Evolutionary conservation across 2,329 filamentous ascomycete genomes (phyloP).

Genomic region (Pseudogymnoascus pannorum): DNA sequence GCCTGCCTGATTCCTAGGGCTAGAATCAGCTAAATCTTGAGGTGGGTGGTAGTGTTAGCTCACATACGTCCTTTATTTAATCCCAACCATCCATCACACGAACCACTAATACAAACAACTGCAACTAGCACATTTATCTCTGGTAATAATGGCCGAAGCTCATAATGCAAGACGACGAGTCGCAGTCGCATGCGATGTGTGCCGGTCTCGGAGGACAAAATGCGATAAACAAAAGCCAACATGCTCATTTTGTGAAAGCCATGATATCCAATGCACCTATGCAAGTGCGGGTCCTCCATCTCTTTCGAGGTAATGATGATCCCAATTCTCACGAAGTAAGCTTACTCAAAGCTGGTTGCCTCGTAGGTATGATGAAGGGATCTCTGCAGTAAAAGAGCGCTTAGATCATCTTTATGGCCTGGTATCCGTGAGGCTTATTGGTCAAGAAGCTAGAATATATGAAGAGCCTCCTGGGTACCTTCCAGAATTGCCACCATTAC

Average conservation of each 20-base stretch:
- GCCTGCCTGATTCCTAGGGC: no score
- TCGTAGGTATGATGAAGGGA: conserved; percentile 9
- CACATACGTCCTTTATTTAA: not conserved
- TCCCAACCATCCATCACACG: not conserved
- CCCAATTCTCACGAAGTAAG: not conserved
- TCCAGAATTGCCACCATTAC: not conserved
- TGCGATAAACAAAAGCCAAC: no score
- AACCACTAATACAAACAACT: not conserved
- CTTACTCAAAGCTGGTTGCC: not conserved
- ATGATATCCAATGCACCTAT: conserved; percentile 16
- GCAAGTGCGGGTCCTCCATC: not conserved
- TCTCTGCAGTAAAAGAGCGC: conserved; percentile 2
- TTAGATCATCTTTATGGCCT: conserved; percentile 11
- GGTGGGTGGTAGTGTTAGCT: not conserved
- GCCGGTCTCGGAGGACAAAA: conserved; percentile 21
- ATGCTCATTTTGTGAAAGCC: conserved; percentile 19
- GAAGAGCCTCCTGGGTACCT: not conserved
- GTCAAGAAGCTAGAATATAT: not conserved
- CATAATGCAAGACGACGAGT: conserved; percentile 10
- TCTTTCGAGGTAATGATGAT: conserved; percentile 11
- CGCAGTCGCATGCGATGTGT: conserved; percentile 20
- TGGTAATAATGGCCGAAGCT: not conserved
- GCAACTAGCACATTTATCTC: not conserved
- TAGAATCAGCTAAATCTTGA: not conserved
- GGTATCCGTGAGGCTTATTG: not conserved